Evolutionary conservation across 495 filamentous ascomycete species (phyloP), one percentile per base, ranked within the genome.

Genomic region (Hypoxylon fragiforme): DNA sequence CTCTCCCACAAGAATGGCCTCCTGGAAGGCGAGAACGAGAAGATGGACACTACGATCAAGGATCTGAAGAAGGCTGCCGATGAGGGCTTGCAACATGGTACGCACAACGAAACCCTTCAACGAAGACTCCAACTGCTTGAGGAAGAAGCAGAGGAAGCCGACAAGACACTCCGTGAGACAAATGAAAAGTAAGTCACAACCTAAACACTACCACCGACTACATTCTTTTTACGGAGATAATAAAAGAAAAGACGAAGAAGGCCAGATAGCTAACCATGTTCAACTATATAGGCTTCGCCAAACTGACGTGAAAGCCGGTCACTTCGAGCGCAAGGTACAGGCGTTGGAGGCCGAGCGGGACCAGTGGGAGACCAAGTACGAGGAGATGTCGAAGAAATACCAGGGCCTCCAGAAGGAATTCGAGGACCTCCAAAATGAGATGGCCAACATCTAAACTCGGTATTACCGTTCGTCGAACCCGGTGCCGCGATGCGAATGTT

Each of bases 271-370:
- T 72, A 54, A 73, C 66, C 19, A 42, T 12, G 3, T 26, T 20
- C 24, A 38, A 32, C 44, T 35, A 13, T 50, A 48, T 19, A 99
- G 94, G 76, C 89, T 97, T 65, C 91, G 95, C 65, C 92, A 95
- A 77, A 97, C 94, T 73, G 94, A 97, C 72, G 91, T 97, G 76
- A 97, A 97, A 79, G 91, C 94, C 69, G 95, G 92, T 55, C 94
- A 99, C 81, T 96, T 91, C 76, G 95, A 97, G 77, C 95, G 95
- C 79, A 97, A 99, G 78, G 94, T 99, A 57, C 88, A 95, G 71
- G 95, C 92, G 62, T 85, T 99, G 57, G 94, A 99, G 74, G 73
- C 79, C 50, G 81, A 90, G 63, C 86, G 88, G 57, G 90, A 96
- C 71, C 79, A 89, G 70, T 96, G 91, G 91, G 95, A 97, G 79